Base-by-base conservation (phyloP, 495 filamentous ascomycete species). In the Stereocaulon alpinum region DNA sequence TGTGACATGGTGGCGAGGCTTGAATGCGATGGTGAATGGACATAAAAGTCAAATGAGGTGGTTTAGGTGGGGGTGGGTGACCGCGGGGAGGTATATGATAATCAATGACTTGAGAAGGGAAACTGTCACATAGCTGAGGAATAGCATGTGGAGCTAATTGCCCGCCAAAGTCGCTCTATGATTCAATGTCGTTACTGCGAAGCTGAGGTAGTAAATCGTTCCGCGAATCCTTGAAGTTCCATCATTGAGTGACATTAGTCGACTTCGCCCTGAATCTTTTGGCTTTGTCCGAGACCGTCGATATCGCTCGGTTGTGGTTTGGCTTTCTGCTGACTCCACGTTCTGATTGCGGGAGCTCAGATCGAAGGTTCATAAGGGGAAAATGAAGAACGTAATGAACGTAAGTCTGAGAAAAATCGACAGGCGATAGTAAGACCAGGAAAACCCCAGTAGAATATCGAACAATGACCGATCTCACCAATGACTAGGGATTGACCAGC, bases 1-100 rank as follows among this genome's bases (percentile, higher is more conserved):
- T 43, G 65, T 57, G 45, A 80, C 76, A 67, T 85, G 81, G 68
- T 71, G 85, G 68, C 80, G 73, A 29, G 93, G 88, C 47, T 85
- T 89, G 74, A 76, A 72, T 47, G 93, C 93, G 18, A 98, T 98
- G 93, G 86, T 85, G 0, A 75, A 77, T 50, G 90, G 84, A 11
- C 93, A 98, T 73, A 75, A 81, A 76, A 96, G 91, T 71, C 93
- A 98, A 79, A 98, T 98, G 93, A 79, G 86, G 41, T 98, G 93
- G 93, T 98, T 97, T 68, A 81, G 93, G 11, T 97, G 89, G 83
- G 91, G 90, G 0, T 98, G 93, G 93, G 94, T 98, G 66, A 77
- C 79, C 6, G 64, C 95, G 57, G 90, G 89, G 60, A 76, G 93
- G 60, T 98, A 97, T 74, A 97, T 98, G 93, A 80, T 87, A 61